phyloP scores from a whole-genome alignment of 495 filamentous ascomycete species.

The Rostrohypoxylon terebratum region DNA sequence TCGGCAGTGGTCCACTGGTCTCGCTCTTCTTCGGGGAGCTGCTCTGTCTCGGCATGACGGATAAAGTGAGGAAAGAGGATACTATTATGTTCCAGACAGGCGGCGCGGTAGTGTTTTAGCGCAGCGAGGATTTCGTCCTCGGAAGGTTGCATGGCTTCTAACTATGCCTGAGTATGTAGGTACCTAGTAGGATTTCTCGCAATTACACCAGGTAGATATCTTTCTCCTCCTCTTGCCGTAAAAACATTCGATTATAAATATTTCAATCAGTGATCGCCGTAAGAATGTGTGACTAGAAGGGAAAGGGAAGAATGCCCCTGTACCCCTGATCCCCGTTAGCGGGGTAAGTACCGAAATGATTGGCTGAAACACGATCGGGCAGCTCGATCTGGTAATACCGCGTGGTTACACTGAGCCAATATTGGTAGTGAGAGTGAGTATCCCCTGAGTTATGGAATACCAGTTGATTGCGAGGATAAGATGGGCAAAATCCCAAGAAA shows the following conservation, averaged over 20 bases:
- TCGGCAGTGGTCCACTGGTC: not conserved
- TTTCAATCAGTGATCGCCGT: not conserved
- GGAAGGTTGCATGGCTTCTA: constrained; percentile 13
- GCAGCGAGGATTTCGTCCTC: constrained; percentile 19
- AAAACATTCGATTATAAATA: not conserved
- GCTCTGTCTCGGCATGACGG: not conserved
- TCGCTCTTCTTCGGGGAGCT: not conserved
- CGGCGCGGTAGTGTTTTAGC: constrained; percentile 16
- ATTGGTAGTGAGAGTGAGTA: too few relatives aligned
- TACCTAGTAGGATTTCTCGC: too few relatives aligned
- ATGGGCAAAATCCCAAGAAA: too few relatives aligned
- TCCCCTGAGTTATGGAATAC: too few relatives aligned
- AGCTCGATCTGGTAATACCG: not conserved
- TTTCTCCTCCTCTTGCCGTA: too few relatives aligned
- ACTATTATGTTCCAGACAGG: not conserved
- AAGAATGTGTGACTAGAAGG: not conserved
- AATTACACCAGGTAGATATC: too few relatives aligned
- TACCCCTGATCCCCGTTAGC: not conserved
- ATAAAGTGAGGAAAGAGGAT: not conserved
- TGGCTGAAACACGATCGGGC: not conserved
- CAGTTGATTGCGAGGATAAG: too few relatives aligned
- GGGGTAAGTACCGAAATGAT: not conserved
- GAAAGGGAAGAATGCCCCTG: not conserved
- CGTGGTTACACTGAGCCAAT: not conserved
- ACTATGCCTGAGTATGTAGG: not conserved